Conservation (phyloP, 768 basidiomycete species). For the Infundibulicybe gibba region DNA sequence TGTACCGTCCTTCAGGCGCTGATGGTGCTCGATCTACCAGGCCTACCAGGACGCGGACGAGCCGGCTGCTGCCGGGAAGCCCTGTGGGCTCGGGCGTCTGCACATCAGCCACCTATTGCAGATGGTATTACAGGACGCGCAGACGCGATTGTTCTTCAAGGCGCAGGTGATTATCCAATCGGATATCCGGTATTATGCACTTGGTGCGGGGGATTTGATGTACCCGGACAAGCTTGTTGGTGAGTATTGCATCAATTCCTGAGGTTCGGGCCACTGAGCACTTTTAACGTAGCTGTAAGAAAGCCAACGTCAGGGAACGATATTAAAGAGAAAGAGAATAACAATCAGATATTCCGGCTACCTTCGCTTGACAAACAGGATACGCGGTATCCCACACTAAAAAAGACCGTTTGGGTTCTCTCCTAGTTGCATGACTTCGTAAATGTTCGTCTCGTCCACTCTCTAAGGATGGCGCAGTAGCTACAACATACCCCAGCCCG, state of each 20-base stretch:
- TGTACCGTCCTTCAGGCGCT: constrained; percentile 95
- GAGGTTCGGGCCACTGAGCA: neutral
- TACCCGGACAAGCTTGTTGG: constrained; percentile 83
- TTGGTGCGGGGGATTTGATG: constrained; percentile 74
- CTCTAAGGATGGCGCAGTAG: neutral
- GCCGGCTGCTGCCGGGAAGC: constrained; percentile 11
- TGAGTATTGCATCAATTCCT: constrained; percentile 27
- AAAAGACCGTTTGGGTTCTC: constrained; percentile 88
- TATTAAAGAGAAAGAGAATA: constrained; percentile 64
- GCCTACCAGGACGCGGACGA: constrained; percentile 23
- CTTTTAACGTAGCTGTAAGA: constrained; percentile 42
- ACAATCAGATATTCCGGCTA: constrained; percentile 68
- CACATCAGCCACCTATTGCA: constrained; percentile 80
- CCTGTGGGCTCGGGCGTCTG: constrained; percentile 46
- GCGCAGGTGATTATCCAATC: constrained; percentile 89
- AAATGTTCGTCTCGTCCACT: constrained; percentile 51
- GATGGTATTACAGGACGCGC: constrained; percentile 94
- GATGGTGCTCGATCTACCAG: constrained; percentile 84
- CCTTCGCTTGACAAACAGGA: constrained; percentile 72
- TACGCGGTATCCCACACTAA: constrained; percentile 90
- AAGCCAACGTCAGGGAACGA: constrained; percentile 40
- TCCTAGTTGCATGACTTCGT: constrained; percentile 89
- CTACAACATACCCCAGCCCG: constrained; percentile 50
- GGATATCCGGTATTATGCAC: constrained; percentile 82
- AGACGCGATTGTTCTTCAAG: constrained; percentile 94